phyloP scores from a whole-genome alignment of 2,329 filamentous ascomycete genomes.

The Cladophialophora bantiana region DNA sequence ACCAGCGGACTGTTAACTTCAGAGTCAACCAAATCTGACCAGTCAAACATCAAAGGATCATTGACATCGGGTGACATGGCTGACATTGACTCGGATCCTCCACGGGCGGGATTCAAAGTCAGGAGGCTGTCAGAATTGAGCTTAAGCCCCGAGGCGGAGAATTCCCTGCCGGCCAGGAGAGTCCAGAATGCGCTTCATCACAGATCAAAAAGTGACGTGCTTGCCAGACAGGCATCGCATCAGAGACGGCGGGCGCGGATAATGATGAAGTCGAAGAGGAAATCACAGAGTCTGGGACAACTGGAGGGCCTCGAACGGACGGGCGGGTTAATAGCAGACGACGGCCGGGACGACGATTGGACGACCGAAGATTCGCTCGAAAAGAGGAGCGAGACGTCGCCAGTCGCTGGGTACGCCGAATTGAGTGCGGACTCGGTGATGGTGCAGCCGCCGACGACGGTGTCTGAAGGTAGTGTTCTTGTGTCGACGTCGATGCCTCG shows the following conservation, averaged over 20 bases:
- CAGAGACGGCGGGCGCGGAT: conserved; percentile 31
- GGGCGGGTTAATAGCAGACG: neutral
- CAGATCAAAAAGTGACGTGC: conserved; percentile 35
- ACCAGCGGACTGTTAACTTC: conserved; percentile 22
- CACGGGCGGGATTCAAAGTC: conserved; percentile 32
- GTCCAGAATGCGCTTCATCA: conserved; percentile 10
- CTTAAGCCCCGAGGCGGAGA: conserved; percentile 16
- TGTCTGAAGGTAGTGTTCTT: conserved; percentile 19
- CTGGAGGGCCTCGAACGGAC: neutral
- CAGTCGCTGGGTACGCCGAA: conserved; percentile 37
- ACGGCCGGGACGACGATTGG: conserved; percentile 27
- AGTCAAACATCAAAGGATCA: conserved; percentile 15
- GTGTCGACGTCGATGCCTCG: conserved; percentile 26
- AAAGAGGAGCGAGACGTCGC: conserved; percentile 25
- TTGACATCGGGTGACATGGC: conserved; percentile 38
- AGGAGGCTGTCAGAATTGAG: conserved; percentile 25
- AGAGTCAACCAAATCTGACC: conserved; percentile 12
- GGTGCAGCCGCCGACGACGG: conserved; percentile 24
- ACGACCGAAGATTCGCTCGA: conserved; percentile 31
- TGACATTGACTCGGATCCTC: conserved; percentile 37
- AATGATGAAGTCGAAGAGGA: conserved; percentile 31
- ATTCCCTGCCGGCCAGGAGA: neutral
- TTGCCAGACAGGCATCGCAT: conserved; percentile 32
- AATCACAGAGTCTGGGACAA: conserved; percentile 26
- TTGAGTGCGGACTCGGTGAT: conserved; percentile 37